phyloP scores from a whole-genome alignment of 1,284 basidiomycete species.

The Psilocybe mexicana region DNA sequence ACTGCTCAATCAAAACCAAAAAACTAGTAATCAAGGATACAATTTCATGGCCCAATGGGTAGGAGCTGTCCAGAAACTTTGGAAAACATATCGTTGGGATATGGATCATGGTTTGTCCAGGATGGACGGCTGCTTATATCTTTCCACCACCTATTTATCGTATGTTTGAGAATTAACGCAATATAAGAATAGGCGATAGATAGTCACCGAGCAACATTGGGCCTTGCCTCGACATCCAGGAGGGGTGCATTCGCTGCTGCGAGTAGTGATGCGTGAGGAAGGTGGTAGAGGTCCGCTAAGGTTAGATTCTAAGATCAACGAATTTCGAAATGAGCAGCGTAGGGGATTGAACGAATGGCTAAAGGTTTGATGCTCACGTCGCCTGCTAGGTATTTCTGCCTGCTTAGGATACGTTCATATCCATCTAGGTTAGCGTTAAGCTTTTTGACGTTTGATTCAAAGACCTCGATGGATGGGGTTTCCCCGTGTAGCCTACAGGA shows the following conservation, averaged over 20 bases:
- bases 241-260: constrained; percentile 26
- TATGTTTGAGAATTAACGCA: too few relatives aligned
- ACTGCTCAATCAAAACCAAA: too few relatives aligned
- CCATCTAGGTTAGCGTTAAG: constrained; percentile 43
- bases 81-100: too few relatives aligned
- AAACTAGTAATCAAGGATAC: too few relatives aligned
- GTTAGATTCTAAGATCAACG: constrained; percentile 28
- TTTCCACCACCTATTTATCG: too few relatives aligned
- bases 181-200: background rate
- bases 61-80: too few relatives aligned
- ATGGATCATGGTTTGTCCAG: too few relatives aligned
- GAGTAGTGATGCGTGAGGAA: constrained; percentile 31
- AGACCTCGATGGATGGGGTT: constrained; percentile 31
- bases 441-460: constrained; percentile 31
- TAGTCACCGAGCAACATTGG: constrained; percentile 33
- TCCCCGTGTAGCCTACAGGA: constrained; percentile 11
- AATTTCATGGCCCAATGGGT: too few relatives aligned
- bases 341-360: too few relatives aligned
- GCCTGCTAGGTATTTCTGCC: constrained; percentile 54
- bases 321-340: too few relatives aligned
- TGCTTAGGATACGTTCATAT: constrained; percentile 54
- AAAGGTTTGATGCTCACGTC: constrained; percentile 33
- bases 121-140: too few relatives aligned
- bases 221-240: constrained; percentile 23
- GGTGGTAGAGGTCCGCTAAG: constrained; percentile 39